These are phyloP conservation scores for Dothidotthia symphoricarpi DNA, from an alignment of 2,329 filamentous ascomycete species.

Conservation along the genomic window DNA sequence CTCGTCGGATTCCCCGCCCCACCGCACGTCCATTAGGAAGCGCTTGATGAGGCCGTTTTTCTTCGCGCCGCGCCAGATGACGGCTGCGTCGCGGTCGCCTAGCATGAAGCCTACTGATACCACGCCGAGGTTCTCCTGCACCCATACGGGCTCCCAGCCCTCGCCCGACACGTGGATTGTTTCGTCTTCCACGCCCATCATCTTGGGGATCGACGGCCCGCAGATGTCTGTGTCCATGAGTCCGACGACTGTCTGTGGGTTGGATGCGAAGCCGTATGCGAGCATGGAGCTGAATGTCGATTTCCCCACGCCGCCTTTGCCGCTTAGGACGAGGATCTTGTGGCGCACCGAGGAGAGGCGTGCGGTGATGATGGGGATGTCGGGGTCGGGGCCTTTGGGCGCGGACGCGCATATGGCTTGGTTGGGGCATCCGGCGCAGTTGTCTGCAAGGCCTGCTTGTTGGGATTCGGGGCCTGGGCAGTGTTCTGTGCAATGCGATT, in stretches of 20 bases:
- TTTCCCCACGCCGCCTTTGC: slow-evolving; percentile 96
- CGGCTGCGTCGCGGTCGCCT: slow-evolving; percentile 85
- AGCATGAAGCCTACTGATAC: slow-evolving; percentile 99
- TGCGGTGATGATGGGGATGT: slow-evolving; percentile 82
- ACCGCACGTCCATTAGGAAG: slow-evolving; percentile 96
- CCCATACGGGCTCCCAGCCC: slow-evolving; percentile 95
- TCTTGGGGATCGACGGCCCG: slow-evolving; percentile 93
- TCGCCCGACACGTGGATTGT: slow-evolving; percentile 86
- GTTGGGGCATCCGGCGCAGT: slow-evolving; percentile 93
- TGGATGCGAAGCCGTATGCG: slow-evolving; percentile 82
- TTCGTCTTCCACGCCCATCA: slow-evolving; percentile 95
- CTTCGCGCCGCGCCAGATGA: slow-evolving; percentile 97
- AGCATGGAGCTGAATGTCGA: slow-evolving; percentile 89
- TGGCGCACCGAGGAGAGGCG: slow-evolving; percentile 80
- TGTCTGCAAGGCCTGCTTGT: slow-evolving; percentile 66
- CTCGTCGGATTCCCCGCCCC: slow-evolving; percentile 56
- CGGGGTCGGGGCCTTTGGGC: slow-evolving; percentile 92
- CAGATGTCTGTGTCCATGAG: slow-evolving; percentile 99
- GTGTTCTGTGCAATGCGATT: slow-evolving; percentile 60
- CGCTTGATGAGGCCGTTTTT: slow-evolving; percentile 99
- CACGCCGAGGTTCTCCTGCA: slow-evolving; percentile 86
- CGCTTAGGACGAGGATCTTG: slow-evolving; percentile 88
- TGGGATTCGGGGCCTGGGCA: slow-evolving; percentile 87
- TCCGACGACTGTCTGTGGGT: slow-evolving; percentile 75
- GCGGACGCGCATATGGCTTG: slow-evolving; percentile 91